A percentile compares a stretch with the other conserved stretches of the same genome.
phyloP scores from a whole-genome alignment of 108 stramenopile genomes.

The Discostella pseudostelligera region DNA sequence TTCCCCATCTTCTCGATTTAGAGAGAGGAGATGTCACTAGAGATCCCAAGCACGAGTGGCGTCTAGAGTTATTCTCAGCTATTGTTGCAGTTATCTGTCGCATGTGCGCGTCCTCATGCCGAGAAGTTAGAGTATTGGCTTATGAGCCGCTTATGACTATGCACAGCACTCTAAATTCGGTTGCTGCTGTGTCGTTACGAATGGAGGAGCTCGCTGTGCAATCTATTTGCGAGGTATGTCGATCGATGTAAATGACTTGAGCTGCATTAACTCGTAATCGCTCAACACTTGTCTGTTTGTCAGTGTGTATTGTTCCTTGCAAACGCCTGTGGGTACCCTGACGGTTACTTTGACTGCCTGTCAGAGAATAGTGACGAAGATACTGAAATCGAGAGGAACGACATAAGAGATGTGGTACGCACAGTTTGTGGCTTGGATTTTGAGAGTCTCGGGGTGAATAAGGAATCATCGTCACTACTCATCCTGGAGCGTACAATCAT shows the following conservation, averaged over 20 bases:
- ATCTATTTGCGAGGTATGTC: slow-evolving; percentile 32
- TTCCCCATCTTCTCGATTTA: slow-evolving; percentile 59
- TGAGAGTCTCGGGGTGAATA: slow-evolving; percentile 7
- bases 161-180: slow-evolving; percentile 47
- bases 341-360: slow-evolving; percentile 62
- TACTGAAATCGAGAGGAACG: slow-evolving; percentile 82
- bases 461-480: slow-evolving; percentile 32
- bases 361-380: slow-evolving; percentile 68
- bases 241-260: background rate
- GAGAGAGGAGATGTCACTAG: slow-evolving; percentile 25
- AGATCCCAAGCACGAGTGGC: slow-evolving; percentile 16
- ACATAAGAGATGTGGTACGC: slow-evolving; percentile 75
- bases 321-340: slow-evolving; percentile 63
- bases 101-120: slow-evolving; percentile 49
- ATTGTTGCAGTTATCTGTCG: slow-evolving; percentile 46
- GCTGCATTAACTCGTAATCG: slow-evolving; percentile 4
- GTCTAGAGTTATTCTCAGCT: slow-evolving; percentile 36
- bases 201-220: slow-evolving; percentile 39
- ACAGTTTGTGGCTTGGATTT: slow-evolving; percentile 47
- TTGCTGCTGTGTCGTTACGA: slow-evolving; percentile 10
- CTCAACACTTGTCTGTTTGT: background rate
- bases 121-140: slow-evolving; percentile 60
- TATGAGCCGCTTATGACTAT: slow-evolving; percentile 67
- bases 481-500: slow-evolving; percentile 34
- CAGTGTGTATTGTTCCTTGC: slow-evolving; percentile 61